These are phyloP conservation scores for Calonectria pauciramosa DNA, from an alignment of 2,329 filamentous ascomycete genomes.

Conservation along the genomic window DNA sequence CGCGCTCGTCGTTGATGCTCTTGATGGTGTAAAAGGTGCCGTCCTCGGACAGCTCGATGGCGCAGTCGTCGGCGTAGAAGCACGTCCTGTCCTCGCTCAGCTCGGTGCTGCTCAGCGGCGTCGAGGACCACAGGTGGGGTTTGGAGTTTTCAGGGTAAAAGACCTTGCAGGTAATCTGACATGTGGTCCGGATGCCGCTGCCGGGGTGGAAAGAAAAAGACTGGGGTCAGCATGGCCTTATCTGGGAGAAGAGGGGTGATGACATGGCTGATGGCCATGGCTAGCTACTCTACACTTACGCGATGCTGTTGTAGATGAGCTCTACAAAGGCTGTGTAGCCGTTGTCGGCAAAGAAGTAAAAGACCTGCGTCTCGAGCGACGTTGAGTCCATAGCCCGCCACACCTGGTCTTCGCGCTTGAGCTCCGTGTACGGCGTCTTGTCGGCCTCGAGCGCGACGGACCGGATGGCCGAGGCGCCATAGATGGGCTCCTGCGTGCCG, in stretches of 20 bases:
- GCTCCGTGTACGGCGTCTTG: slow-evolving; percentile 83
- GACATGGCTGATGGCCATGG: too few relatives aligned
- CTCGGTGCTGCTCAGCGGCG: slow-evolving; percentile 81
- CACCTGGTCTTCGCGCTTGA: slow-evolving; percentile 82
- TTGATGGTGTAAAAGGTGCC: slow-evolving; percentile 89
- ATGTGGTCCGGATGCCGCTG: slow-evolving; percentile 90
- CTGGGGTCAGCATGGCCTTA: neutral
- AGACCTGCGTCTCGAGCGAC: slow-evolving; percentile 93
- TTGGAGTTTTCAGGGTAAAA: slow-evolving; percentile 82
- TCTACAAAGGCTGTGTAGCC: slow-evolving; percentile 86
- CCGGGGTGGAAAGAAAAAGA: slow-evolving; percentile 26
- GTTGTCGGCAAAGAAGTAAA: slow-evolving; percentile 87
- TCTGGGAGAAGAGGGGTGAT: slow-evolving; percentile 17
- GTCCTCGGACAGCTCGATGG: slow-evolving; percentile 87
- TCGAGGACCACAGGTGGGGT: slow-evolving; percentile 86
- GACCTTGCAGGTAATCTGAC: slow-evolving; percentile 95
- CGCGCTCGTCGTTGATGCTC: slow-evolving; percentile 84
- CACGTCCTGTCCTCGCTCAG: slow-evolving; percentile 87
- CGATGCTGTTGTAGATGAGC: slow-evolving; percentile 98
- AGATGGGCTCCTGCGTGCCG: slow-evolving; percentile 96
- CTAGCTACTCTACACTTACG: slow-evolving; percentile 72
- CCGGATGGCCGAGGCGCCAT: slow-evolving; percentile 88
- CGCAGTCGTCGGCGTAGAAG: slow-evolving; percentile 89
- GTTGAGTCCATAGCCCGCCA: slow-evolving; percentile 90
- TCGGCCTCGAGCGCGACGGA: slow-evolving; percentile 87